Conservation (phyloP, 2,329 filamentous ascomycete genomes). For the Trichoderma atroviride region DNA sequence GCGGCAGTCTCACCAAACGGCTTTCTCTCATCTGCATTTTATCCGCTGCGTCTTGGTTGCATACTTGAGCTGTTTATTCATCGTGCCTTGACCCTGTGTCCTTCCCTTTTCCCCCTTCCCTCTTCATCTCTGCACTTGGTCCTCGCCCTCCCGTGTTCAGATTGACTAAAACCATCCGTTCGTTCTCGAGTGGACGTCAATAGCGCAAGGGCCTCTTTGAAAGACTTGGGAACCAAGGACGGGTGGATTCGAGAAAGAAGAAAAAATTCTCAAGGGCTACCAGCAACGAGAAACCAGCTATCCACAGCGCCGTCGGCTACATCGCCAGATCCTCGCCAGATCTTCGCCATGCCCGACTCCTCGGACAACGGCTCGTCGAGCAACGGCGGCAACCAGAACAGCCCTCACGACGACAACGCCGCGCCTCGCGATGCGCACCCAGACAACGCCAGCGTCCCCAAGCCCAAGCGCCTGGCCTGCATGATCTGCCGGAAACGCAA, state of each 20-base stretch:
- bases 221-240: neutral
- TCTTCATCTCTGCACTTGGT: neutral
- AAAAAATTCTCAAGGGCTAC: neutral
- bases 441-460: conserved; percentile 64
- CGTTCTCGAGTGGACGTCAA: neutral
- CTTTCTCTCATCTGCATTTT: neutral
- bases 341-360: conserved; percentile 41
- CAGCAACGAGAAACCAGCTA: neutral
- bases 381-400: conserved; percentile 38
- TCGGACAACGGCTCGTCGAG: conserved; percentile 42
- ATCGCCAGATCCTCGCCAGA: neutral
- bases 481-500: conserved; percentile 93
- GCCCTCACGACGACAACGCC: conserved; percentile 39
- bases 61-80: neutral
- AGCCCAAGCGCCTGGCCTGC: conserved; percentile 92
- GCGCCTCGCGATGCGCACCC: conserved; percentile 46
- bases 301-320: conserved; percentile 6
- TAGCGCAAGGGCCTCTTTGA: neutral
- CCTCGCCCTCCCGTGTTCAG: neutral
- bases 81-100: neutral
- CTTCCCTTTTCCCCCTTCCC: neutral
- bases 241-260: neutral
- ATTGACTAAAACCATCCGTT: neutral
- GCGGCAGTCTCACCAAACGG: conserved; percentile 13
- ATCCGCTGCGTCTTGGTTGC: neutral